Evolutionary conservation across 768 basidiomycete species (phyloP), one percentile per base, ranked within the genome.

Genomic region (Dacryopinax spathularia): DNA sequence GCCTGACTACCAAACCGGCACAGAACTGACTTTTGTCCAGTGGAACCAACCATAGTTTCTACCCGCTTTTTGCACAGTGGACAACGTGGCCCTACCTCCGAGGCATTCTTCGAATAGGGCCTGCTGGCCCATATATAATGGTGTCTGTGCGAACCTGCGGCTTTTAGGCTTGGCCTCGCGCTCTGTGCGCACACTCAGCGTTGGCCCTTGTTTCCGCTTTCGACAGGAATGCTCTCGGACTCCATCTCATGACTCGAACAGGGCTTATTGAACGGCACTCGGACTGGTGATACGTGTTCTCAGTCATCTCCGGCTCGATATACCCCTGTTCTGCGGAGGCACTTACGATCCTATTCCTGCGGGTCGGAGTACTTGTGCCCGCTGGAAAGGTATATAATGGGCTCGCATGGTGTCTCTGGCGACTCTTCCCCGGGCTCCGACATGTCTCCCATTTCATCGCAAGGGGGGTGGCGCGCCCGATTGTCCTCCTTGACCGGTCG

Each of bases 121-220:
- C 31, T 56, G 48, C 48, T 56, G 48, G 48, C 48, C 48, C 20
- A 27, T 29, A 56, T 15, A 27, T 56, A 15, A 27, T 25, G 48
- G 25, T 27, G 20, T 56, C 31, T 56, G 31, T 29, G 48, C 48
- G 25, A 27, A 29, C 48, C 48, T 3, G 48, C 48, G 25, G 31
- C 48, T 56, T 56, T 56, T 56, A 56, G 31, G 48, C 48, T 56
- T 56, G 13, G 48, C 48, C 48, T 56, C 48, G 48, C 22, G 48
- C 15, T 56, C 48, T 3, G 13, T 56, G 48, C 48, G 48, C 48
- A 22, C 13, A 5, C 48, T 56, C 10, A 56, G 31, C 48, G 48
- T 56, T 56, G 48, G 48, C 48, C 29, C 15, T 2, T 56, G 9
- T 56, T 13, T 56, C 29, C 25, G 48, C 48, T 56, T 56, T 29